Evolutionary conservation across 495 filamentous ascomycete species (phyloP).

Genomic region (Podospora comata): DNA sequence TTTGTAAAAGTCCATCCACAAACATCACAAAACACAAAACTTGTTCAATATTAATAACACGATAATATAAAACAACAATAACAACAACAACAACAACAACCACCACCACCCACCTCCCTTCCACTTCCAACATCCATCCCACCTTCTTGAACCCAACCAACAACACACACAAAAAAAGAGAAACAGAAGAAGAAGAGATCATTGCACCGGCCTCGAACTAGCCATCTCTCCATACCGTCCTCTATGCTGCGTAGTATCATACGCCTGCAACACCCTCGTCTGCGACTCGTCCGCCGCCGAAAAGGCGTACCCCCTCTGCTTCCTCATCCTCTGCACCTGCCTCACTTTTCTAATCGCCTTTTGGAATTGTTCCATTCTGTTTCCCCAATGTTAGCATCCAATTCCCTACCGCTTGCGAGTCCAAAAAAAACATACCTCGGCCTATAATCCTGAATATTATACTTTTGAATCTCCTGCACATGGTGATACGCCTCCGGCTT

Average conservation of each 20-base stretch:
- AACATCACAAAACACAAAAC: slow-evolving; percentile 17
- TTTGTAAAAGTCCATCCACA: background rate
- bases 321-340: slow-evolving; percentile 98
- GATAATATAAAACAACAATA: background rate
- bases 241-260: slow-evolving; percentile 90
- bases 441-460: slow-evolving; percentile 98
- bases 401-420: background rate
- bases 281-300: slow-evolving; percentile 95
- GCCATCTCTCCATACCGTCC: slow-evolving; percentile 97
- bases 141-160: background rate
- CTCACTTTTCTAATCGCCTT: slow-evolving; percentile 98
- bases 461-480: slow-evolving; percentile 99
- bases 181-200: background rate
- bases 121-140: background rate
- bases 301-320: slow-evolving; percentile 97
- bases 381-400: slow-evolving; percentile 16
- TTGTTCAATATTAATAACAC: background rate
- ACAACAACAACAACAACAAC: background rate
- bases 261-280: slow-evolving; percentile 89
- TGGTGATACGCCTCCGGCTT: slow-evolving; percentile 95
- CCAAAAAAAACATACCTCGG: slow-evolving; percentile 57
- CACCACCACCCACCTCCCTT: no score
- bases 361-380: slow-evolving; percentile 98
- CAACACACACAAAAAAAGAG: background rate
- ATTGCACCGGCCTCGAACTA: slow-evolving; percentile 50